Percentiles rank a stretch among this genome's conserved stretches.
phyloP scores from a whole-genome alignment of 257 asterid genomes.

The Primulina huaijiensis region DNA sequence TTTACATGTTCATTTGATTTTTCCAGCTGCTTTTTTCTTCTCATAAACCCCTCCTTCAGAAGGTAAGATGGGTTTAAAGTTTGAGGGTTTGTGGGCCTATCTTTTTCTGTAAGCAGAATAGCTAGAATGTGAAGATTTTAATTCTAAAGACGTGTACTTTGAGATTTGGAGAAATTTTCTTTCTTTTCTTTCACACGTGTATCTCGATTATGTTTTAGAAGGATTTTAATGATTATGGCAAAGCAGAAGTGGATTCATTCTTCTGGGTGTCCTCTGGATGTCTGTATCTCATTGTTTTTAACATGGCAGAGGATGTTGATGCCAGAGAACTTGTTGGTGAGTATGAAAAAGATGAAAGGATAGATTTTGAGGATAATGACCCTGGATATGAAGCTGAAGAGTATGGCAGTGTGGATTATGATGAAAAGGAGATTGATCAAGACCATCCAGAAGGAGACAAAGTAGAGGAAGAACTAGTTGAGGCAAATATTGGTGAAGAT shows the following conservation, averaged over 20 bases:
- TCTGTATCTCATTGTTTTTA: slow-evolving; percentile 29
- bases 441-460: slow-evolving; percentile 63
- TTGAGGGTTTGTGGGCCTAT: not conserved
- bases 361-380: slow-evolving; percentile 94
- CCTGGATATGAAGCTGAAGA: slow-evolving; percentile 97
- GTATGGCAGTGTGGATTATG: slow-evolving; percentile 71
- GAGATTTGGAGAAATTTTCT: not conserved
- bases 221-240: slow-evolving; percentile 1
- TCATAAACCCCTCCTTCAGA: not conserved
- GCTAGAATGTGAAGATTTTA: not conserved
- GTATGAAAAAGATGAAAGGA: slow-evolving; percentile 71
- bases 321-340: slow-evolving; percentile 63
- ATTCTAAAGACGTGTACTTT: not conserved
- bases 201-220: not conserved
- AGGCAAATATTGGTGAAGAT: slow-evolving; percentile 51
- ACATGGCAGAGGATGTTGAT: slow-evolving; percentile 57
- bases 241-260: slow-evolving; percentile 18
- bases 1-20: not conserved
- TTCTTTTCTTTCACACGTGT: slow-evolving; percentile 2
- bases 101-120: not conserved
- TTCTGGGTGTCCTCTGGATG: slow-evolving; percentile 28
- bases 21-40: not conserved
- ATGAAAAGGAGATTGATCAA: slow-evolving; percentile 80
- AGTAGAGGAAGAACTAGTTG: slow-evolving; percentile 61
- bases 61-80: not conserved